Percentiles rank a stretch among this genome's conserved stretches.
phyloP scores from a whole-genome alignment of 2,329 filamentous ascomycete genomes.

The Xylogone sp. region DNA sequence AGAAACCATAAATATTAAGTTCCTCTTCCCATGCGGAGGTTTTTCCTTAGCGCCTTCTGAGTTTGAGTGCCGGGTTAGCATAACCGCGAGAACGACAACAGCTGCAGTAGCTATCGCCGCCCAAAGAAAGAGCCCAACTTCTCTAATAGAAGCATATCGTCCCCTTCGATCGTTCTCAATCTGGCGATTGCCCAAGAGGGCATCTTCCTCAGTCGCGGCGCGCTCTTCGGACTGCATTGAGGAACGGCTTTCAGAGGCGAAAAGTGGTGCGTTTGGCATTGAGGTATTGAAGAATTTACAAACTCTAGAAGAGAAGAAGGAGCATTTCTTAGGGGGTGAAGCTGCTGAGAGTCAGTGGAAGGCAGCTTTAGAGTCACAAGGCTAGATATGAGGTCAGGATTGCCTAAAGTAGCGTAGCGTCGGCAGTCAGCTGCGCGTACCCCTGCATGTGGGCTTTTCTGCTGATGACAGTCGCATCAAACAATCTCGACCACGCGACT shows the following conservation, averaged over 20 bases:
- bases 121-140: constrained; percentile 77
- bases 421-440: not conserved
- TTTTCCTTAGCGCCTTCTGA: constrained; percentile 27
- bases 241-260: constrained; percentile 38
- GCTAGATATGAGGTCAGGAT: not conserved
- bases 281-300: not conserved
- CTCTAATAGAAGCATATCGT: constrained; percentile 60
- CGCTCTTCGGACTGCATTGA: constrained; percentile 52
- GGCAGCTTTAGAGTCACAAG: not conserved
- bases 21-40: constrained; percentile 65
- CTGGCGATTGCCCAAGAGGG: constrained; percentile 27
- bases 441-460: not conserved
- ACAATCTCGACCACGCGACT: not conserved
- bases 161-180: constrained; percentile 21
- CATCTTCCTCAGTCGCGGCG: constrained; percentile 42
- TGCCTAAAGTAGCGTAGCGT: not conserved
- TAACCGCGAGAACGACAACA: constrained; percentile 77
- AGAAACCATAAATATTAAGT: constrained; percentile 98
- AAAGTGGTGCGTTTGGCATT: constrained; percentile 21
- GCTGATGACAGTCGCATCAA: not conserved
- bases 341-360: not conserved
- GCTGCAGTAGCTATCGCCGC: constrained; percentile 74
- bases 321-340: not conserved
- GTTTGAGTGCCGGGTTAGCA: constrained; percentile 66
- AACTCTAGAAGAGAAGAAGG: not conserved